These are phyloP conservation scores for Fusarium pseudocircinatum DNA, from an alignment of 2,329 filamentous ascomycete genomes.

Conservation along the genomic window DNA sequence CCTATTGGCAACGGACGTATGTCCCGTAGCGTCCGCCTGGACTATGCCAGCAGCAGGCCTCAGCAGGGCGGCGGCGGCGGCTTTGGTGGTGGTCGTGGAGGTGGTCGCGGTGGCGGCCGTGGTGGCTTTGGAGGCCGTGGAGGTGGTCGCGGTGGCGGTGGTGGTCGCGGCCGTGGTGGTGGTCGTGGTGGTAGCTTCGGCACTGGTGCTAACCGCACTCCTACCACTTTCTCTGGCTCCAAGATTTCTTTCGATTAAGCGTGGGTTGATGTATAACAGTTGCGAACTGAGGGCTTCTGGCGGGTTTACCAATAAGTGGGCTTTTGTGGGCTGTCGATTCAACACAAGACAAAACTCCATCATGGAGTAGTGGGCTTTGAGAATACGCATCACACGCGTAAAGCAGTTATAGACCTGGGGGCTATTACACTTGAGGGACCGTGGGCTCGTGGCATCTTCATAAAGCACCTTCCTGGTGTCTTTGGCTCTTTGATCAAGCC, in stretches of 20 bases:
- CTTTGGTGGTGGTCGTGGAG: constrained; percentile 53
- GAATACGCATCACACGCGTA: constrained; percentile 55
- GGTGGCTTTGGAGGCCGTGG: constrained; percentile 60
- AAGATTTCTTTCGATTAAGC: constrained; percentile 76
- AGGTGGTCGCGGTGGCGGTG: constrained; percentile 55
- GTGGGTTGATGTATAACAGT: constrained; percentile 42
- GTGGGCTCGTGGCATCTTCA: constrained; percentile 52
- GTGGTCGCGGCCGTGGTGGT: constrained; percentile 53
- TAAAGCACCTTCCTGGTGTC: constrained; percentile 31
- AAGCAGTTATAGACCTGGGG: constrained; percentile 65
- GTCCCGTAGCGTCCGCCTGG: constrained; percentile 81
- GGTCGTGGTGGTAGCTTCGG: constrained; percentile 26
- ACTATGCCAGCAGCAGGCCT: constrained; percentile 78
- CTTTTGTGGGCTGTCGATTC: constrained; percentile 68
- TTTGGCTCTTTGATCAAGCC: constrained; percentile 47
- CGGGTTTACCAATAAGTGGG: constrained; percentile 53
- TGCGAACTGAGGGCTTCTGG: constrained; percentile 56
- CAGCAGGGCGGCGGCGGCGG: constrained; percentile 65
- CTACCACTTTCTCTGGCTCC: constrained; percentile 68
- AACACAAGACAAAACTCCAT: constrained; percentile 52
- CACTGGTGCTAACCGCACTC: constrained; percentile 34
- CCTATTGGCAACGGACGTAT: constrained; percentile 71
- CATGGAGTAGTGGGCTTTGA: constrained; percentile 62
- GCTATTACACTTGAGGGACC: constrained; percentile 54
- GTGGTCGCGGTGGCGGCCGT: constrained; percentile 59